These are phyloP conservation scores for Beauveria rudraprayagi DNA, from an alignment of 2,329 filamentous ascomycete species.

Conservation along the genomic window DNA sequence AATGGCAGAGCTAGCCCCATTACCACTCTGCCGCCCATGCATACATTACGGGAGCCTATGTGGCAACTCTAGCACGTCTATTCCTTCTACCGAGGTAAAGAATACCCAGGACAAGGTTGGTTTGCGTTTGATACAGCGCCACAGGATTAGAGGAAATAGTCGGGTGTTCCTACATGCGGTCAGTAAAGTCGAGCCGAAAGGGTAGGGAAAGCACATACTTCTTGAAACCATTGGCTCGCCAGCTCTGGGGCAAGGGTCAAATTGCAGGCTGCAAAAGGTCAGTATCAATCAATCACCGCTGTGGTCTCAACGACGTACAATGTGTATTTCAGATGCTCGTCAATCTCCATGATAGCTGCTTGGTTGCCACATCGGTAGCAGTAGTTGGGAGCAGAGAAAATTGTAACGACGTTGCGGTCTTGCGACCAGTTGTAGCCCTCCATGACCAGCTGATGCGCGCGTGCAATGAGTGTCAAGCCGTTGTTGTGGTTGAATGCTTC, in stretches of 20 bases:
- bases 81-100: conserved; percentile 11
- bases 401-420: conserved; percentile 95
- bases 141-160: conserved; percentile 85
- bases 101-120: not conserved
- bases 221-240: conserved; percentile 98
- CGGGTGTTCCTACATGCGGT: conserved; percentile 60
- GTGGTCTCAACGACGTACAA: conserved; percentile 59
- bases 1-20: not conserved
- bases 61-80: conserved; percentile 16
- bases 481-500: conserved; percentile 99
- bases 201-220: conserved; percentile 42
- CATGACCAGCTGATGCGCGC: conserved; percentile 98
- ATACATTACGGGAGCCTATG: conserved; percentile 21
- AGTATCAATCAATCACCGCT: conserved; percentile 15
- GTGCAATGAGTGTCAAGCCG: conserved; percentile 85
- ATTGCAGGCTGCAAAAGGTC: conserved; percentile 70
- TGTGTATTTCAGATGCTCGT: conserved; percentile 98
- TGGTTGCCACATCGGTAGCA: conserved; percentile 99
- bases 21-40: conserved; percentile 15
- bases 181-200: not conserved
- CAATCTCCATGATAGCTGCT: conserved; percentile 99
- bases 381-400: conserved; percentile 94
- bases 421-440: conserved; percentile 99
- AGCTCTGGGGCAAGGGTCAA: conserved; percentile 93
- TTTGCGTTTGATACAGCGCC: conserved; percentile 11